A percentile compares a stretch with the other conserved stretches of the same genome.
These are phyloP conservation scores for Pistacia atlantica DNA, from an alignment of 345 rosid species.

Conservation along the genomic window DNA sequence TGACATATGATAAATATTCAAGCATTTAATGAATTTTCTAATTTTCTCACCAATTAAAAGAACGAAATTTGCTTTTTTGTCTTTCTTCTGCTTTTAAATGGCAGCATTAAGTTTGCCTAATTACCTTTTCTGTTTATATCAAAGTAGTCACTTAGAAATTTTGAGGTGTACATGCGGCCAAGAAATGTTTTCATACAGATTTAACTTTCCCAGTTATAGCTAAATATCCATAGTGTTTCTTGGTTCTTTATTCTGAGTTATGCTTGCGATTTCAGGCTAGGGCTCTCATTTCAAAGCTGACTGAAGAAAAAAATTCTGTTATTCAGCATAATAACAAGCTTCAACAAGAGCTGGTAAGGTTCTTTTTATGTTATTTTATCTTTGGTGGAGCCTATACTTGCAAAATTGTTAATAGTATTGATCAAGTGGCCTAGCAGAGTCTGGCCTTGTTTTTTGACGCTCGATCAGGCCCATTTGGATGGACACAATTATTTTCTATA, in stretches of 20 bases:
- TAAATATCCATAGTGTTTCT: background rate
- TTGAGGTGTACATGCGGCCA: background rate
- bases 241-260: background rate
- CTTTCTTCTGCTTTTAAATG: background rate
- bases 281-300: conserved; percentile 55
- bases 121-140: too few relatives aligned
- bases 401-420: too few relatives aligned
- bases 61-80: background rate
- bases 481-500: too few relatives aligned
- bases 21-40: background rate
- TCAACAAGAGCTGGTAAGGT: conserved; percentile 68
- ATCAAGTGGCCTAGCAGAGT: too few relatives aligned
- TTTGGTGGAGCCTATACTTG: background rate
- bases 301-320: conserved; percentile 55
- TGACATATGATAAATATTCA: background rate
- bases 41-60: background rate
- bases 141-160: background rate
- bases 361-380: background rate
- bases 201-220: conserved; percentile 4
- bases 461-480: too few relatives aligned
- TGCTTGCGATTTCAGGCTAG: conserved; percentile 46
- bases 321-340: conserved; percentile 53
- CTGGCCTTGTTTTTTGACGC: too few relatives aligned
- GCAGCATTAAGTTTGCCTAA: too few relatives aligned
- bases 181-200: too few relatives aligned